These are phyloP conservation scores for Paramecium pentaurelia DNA, from an alignment of 73 alveolate genomes.

Conservation along the genomic window DNA sequence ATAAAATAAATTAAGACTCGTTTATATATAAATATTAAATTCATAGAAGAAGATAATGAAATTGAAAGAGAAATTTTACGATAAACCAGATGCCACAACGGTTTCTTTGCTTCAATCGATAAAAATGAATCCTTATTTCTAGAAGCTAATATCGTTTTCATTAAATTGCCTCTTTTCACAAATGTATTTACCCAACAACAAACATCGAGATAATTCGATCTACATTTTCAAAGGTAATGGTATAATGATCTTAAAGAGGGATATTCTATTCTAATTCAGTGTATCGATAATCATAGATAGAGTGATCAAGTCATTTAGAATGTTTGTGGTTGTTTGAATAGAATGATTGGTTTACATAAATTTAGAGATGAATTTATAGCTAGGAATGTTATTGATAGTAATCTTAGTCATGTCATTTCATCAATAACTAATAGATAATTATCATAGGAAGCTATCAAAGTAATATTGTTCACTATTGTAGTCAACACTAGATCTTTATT, in stretches of 20 bases:
- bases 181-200: constrained; percentile 20
- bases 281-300: background rate
- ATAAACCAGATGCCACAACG: background rate
- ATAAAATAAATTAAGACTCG: background rate
- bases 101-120: constrained; percentile 5
- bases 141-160: background rate
- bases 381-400: background rate
- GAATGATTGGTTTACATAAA: constrained; percentile 23
- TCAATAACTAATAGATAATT: background rate
- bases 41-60: background rate
- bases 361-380: constrained; percentile 27
- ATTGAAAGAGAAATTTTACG: background rate
- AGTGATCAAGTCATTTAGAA: background rate
- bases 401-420: background rate
- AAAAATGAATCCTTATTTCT: background rate
- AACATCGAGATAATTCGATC: constrained; percentile 32
- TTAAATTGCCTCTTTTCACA: background rate
- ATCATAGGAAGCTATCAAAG: constrained; percentile 1
- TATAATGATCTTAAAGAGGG: background rate
- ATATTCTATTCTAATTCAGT: background rate
- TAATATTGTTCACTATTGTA: background rate
- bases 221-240: background rate
- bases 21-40: background rate
- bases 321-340: background rate
- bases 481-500: background rate